phyloP scores from a whole-genome alignment of 1,139 yeast genomes.

The Candida sp. region DNA sequence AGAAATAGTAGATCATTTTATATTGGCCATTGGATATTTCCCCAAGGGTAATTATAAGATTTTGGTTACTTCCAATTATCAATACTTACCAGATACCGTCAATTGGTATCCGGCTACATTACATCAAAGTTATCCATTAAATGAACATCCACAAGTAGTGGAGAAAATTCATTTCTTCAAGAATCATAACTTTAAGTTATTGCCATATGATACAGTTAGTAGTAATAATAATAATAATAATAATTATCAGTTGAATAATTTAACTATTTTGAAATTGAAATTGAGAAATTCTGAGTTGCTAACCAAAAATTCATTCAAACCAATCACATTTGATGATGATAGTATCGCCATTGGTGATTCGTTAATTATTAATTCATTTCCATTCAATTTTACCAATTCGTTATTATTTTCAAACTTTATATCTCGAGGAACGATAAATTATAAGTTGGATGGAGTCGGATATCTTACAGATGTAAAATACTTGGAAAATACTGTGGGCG shows the following conservation, averaged over 20 bases:
- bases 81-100: constrained; percentile 11
- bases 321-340: constrained; percentile 6
- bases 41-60: constrained; percentile 14
- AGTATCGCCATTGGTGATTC: constrained; percentile 7
- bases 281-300: constrained; percentile 3
- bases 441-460: constrained; percentile 15
- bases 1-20: constrained; percentile 12
- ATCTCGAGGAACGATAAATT: constrained; percentile 45
- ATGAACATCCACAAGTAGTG: constrained; percentile 6
- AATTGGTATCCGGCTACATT: constrained; percentile 19
- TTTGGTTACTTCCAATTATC: constrained; percentile 15
- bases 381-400: constrained; percentile 60
- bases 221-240: no score
- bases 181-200: constrained; percentile 22
- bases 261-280: constrained; percentile 5
- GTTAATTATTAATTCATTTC: constrained; percentile 37
- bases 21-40: constrained; percentile 16
- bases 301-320: constrained; percentile 4
- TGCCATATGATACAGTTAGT: constrained; percentile 22
- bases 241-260: constrained; percentile 1
- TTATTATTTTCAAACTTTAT: constrained; percentile 50
- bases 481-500: constrained; percentile 68
- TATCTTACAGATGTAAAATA: constrained; percentile 53
- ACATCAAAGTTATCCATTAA: constrained; percentile 4
- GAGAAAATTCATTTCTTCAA: constrained; percentile 15